Base-by-base conservation (phyloP, 768 basidiomycete species). In the Suillus tomentosus region DNA sequence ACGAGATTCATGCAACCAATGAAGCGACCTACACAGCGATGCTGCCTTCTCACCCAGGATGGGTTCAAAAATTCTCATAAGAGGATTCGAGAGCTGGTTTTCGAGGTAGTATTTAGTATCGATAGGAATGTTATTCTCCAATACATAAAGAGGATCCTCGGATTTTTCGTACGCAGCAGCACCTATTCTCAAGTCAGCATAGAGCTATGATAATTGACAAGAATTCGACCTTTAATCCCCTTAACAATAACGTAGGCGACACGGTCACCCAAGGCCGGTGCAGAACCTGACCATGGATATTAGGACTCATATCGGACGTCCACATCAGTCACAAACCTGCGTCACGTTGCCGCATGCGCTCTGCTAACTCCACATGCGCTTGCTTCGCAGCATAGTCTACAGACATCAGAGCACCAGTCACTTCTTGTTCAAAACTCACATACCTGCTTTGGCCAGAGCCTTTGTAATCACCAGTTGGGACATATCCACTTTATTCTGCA, bases 161-260 rank as follows among this genome's bases (percentile, higher is more conserved):
- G 96, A 98, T 76, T 99, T 99, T 74, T 99, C 96, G 69, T 97
- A 99, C 17, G 96, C 97, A 17, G 95, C 95, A 14, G 97, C 96
- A 69, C 94, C 93, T 94, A n/a, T 9, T 56, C n/a, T 6, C 1
- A 50, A 3, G 3, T 2, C 14, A 36, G 67, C 15, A 64, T 45
- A 36, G 34, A 36, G 36, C 6, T 7, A 58, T 27, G 24, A 27
- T 31, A 13, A 17, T 42, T 42, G 24, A 8, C 22, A n/a, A 22
- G 2, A n/a, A 39, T 64, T 72, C 15, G 64, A 91, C 92, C 94
- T 81, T 96, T 98, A 65, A 92, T 90, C 5, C 94, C 94, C 76
- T 99, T 99, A 75, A 99, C 85, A 73, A 99, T 98, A 50, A 99
- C 96, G 80, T 99, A 99, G 6, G 97, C 96, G 2, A 99, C 97